Percentiles rank a stretch among this genome's conserved stretches.
Evolutionary conservation across 495 filamentous ascomycete genomes (phyloP).

Genomic region (Extremus antarcticus): DNA sequence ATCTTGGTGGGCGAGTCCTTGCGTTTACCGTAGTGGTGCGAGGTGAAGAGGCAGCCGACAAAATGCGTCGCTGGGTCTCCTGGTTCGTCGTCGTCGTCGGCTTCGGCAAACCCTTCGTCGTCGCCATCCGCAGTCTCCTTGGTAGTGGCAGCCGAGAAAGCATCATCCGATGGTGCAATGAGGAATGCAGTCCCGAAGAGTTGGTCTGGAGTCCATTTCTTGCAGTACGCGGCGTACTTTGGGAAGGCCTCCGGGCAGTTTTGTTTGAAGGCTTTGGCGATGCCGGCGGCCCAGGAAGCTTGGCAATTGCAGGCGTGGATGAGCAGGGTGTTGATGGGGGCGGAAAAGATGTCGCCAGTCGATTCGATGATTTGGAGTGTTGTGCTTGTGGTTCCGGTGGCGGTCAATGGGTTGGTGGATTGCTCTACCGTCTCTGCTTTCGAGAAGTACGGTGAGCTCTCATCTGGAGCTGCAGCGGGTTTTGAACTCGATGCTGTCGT

Average conservation of each 20-base stretch:
- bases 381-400: not conserved
- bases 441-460: no score
- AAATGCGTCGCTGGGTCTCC: conserved; percentile 19
- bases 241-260: conserved; percentile 29
- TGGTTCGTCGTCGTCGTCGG: not conserved
- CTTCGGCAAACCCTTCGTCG: not conserved
- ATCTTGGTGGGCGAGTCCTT: conserved; percentile 26
- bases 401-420: not conserved
- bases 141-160: not conserved
- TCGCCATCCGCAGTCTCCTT: not conserved
- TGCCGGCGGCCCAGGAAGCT: conserved; percentile 28
- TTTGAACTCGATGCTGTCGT: not conserved
- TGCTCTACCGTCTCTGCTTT: no score
- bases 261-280: conserved; percentile 28
- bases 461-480: not conserved
- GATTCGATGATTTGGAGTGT: conserved; percentile 12
- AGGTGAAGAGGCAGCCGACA: conserved; percentile 33
- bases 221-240: conserved; percentile 25
- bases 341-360: conserved; percentile 30
- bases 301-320: conserved; percentile 35
- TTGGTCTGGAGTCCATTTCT: conserved; percentile 3
- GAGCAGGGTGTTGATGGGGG: conserved; percentile 24
- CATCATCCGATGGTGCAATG: conserved; percentile 25
- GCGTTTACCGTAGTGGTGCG: conserved; percentile 18
- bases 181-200: conserved; percentile 26